A percentile compares a stretch with the other conserved stretches of the same genome.
phyloP scores from a whole-genome alignment of 2,329 filamentous ascomycete species.

The Ophiocordyceps sinensis region DNA sequence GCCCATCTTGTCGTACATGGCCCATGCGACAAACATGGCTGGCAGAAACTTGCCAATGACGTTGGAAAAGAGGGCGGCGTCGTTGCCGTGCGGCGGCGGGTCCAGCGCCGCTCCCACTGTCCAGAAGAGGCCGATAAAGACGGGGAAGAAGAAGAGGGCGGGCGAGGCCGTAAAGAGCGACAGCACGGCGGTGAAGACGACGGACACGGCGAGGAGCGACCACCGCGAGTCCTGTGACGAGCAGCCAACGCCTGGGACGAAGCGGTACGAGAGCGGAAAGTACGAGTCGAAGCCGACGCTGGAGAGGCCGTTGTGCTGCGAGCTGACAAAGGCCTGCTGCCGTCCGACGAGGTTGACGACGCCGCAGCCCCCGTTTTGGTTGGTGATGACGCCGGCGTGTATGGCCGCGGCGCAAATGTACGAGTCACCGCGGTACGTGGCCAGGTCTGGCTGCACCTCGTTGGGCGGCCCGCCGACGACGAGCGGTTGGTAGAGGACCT shows the following conservation, averaged over 20 bases:
- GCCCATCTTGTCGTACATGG: conserved; percentile 74
- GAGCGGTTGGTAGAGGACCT: conserved; percentile 48
- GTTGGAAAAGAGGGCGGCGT: conserved; percentile 60
- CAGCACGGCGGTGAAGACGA: conserved; percentile 62
- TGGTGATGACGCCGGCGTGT: conserved; percentile 64
- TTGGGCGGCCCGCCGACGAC: conserved; percentile 51
- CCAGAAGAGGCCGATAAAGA: conserved; percentile 73
- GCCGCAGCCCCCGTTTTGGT: conserved; percentile 64
- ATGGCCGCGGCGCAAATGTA: conserved; percentile 78
- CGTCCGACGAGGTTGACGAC: conserved; percentile 62
- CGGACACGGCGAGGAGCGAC: conserved; percentile 67
- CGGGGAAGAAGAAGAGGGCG: conserved; percentile 68
- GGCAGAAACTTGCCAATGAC: conserved; percentile 74
- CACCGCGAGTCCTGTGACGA: conserved; percentile 67
- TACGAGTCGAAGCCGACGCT: conserved; percentile 73
- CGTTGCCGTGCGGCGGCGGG: conserved; percentile 53
- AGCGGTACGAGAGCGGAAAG: conserved; percentile 78
- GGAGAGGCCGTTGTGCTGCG: conserved; percentile 56
- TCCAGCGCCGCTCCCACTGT: conserved; percentile 86
- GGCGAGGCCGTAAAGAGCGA: conserved; percentile 73
- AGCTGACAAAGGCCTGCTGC: conserved; percentile 45
- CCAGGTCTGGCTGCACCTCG: conserved; percentile 22
- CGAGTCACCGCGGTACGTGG: conserved; percentile 75
- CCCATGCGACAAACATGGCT: conserved; percentile 73
- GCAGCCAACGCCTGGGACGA: conserved; percentile 50